phyloP scores from a whole-genome alignment of 192 early-diverging fungal genomes.

The Coemansia sp. region DNA sequence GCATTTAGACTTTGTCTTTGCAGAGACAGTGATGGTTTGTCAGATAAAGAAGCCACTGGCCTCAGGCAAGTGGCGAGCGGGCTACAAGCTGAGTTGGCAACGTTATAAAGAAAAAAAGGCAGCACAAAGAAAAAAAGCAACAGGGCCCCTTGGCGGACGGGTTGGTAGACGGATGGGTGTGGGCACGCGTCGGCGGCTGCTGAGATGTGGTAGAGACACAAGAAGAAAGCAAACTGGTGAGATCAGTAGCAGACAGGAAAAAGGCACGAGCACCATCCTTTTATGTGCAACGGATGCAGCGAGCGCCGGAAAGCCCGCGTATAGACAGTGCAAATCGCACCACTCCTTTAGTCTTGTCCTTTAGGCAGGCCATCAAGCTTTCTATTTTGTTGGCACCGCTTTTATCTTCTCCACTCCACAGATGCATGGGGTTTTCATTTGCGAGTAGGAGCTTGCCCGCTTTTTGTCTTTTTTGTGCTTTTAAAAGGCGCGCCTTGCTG shows the following conservation, averaged over 20 bases:
- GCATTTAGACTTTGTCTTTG: not conserved
- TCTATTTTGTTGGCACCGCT: not conserved
- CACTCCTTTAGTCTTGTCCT: not conserved
- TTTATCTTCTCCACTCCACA: not conserved
- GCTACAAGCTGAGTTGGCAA: not conserved
- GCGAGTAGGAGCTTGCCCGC: not conserved
- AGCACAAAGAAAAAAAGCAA: not conserved
- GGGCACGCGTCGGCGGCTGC: not conserved
- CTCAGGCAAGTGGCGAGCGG: not conserved
- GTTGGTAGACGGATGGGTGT: not conserved
- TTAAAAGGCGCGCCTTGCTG: slow-evolving; percentile 8
- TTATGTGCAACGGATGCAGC: not conserved
- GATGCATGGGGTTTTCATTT: slow-evolving; percentile 6
- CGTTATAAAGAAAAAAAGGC: not conserved
- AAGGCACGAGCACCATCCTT: not conserved
- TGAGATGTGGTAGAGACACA: not conserved
- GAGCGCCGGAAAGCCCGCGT: not conserved
- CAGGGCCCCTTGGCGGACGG: not conserved
- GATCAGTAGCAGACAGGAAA: not conserved
- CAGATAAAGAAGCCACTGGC: not conserved
- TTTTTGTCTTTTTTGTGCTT: not conserved
- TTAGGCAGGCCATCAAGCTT: not conserved
- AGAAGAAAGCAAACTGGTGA: not conserved
- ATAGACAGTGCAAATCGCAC: not conserved
- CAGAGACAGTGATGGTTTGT: too few relatives aligned